A percentile compares a stretch with the other conserved stretches of the same genome.
phyloP scores from a whole-genome alignment of 306 rosid species.

The Fragaria ananassa region DNA sequence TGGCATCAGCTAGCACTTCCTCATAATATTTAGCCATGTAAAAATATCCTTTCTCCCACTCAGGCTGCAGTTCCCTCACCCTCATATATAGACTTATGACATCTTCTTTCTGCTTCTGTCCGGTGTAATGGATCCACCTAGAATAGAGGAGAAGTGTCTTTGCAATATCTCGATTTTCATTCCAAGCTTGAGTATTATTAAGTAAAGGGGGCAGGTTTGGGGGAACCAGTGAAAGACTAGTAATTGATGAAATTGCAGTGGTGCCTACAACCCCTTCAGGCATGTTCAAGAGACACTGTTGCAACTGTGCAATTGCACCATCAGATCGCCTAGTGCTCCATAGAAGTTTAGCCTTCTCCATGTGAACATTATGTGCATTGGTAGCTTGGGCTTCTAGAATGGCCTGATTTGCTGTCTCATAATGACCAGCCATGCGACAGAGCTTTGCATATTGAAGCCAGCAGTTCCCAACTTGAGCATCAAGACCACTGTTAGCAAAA shows the following conservation, averaged over 20 bases:
- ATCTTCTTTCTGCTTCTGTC: slow-evolving; percentile 98
- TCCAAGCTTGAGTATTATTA: slow-evolving; percentile 65
- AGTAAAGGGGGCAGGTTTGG: slow-evolving; percentile 50
- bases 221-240: slow-evolving; percentile 82
- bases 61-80: slow-evolving; percentile 91
- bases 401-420: slow-evolving; percentile 91
- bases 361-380: slow-evolving; percentile 81
- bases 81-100: slow-evolving; percentile 73
- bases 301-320: slow-evolving; percentile 89
- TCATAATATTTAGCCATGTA: slow-evolving; percentile 90
- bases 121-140: slow-evolving; percentile 96
- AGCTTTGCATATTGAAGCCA: slow-evolving; percentile 98
- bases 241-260: slow-evolving; percentile 73
- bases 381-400: slow-evolving; percentile 91
- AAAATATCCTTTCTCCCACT: slow-evolving; percentile 95
- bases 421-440: slow-evolving; percentile 94
- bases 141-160: slow-evolving; percentile 94
- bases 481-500: slow-evolving; percentile 68
- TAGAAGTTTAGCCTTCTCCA: slow-evolving; percentile 87
- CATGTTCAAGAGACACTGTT: slow-evolving; percentile 82
- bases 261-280: slow-evolving; percentile 77
- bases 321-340: slow-evolving; percentile 94
- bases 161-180: slow-evolving; percentile 67
- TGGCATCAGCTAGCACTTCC: slow-evolving; percentile 90
- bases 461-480: slow-evolving; percentile 88